Base-by-base conservation (phyloP, 257 asterid genomes). In the Echium plantagineum region DNA sequence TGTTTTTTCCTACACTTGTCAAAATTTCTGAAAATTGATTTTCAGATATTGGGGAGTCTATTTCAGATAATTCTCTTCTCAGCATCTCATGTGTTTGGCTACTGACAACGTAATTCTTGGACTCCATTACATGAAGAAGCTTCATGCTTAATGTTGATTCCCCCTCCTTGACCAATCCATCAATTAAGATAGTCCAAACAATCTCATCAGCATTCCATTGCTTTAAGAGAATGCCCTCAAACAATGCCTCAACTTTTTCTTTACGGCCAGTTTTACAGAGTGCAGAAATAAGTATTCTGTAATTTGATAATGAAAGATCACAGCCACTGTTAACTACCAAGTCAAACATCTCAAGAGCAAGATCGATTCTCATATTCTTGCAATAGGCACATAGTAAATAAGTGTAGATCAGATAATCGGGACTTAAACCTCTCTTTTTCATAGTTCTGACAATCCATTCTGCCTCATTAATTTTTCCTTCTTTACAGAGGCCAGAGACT, bases 101-200 rank as follows among this genome's bases (percentile, higher is more conserved):
- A 77, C 80, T 72, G 59, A 88, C 59, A 57, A 66, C 31, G 70
- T 81, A 62, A 60, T 80, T 79, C 83, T 78, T 83, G 22, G 84
- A 79, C 18, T 77, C 78, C 90, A 91, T 77, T 21, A 56, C 57
- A 24, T 75, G 86, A 80, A 87, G 78, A 83, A 91, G 71, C 69
- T 82, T 79, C 75, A 75, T 60, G 80, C 96, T 82, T 38, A 74
- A 73, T 61, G 81, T 67, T 21, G 81, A 65, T 57, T 82, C 76
- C 67, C 91, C 89, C 21, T 73, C 75, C 85, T 82, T 82, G 42
- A 91, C 81, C 71, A 91, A 75, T 55, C 86, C 86, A 80, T 91
- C 98, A 65, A 91, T 75, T 78, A 91, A 77, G 67, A 91, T 63
- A 28, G 90, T 82, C 96, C 96, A 85, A 57, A 87, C 95, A 80